Evolutionary conservation across 805 yeast species (phyloP).

Genomic region (Geotrichum ghanense): DNA sequence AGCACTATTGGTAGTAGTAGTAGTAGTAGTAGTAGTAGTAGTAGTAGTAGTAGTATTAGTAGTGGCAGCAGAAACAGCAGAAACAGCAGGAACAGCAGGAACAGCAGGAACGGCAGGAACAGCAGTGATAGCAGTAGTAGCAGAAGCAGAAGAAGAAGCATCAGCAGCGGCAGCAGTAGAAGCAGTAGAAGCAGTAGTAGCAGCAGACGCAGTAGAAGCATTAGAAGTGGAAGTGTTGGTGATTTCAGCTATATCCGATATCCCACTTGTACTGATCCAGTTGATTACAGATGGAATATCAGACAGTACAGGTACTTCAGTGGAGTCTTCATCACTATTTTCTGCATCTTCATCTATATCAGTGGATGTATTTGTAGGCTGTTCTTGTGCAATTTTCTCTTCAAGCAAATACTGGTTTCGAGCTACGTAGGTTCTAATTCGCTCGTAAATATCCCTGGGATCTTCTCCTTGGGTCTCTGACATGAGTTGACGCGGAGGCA

Average conservation of each 20-base stretch:
- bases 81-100: not conserved
- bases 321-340: not conserved
- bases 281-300: not conserved
- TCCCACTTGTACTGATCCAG: not conserved
- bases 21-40: not conserved
- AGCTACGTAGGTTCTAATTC: conserved; percentile 30
- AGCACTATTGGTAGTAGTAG: not conserved
- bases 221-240: not conserved
- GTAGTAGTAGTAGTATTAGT: not conserved
- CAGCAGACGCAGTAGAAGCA: not conserved
- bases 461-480: conserved; percentile 20
- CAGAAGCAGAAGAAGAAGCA: not conserved
- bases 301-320: not conserved
- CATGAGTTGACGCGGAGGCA: conserved; percentile 35
- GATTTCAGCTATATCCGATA: not conserved
- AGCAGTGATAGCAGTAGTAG: not conserved
- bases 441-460: conserved; percentile 31
- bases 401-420: conserved; percentile 24
- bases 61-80: not conserved
- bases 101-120: too few relatives aligned
- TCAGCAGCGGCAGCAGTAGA: not conserved
- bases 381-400: conserved; percentile 8
- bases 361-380: too few relatives aligned
- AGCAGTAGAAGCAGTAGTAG: not conserved
- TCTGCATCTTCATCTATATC: not conserved